Evolutionary conservation across 208 protist genomes (phyloP).

Genomic region (Histomonas meleagridis): DNA sequence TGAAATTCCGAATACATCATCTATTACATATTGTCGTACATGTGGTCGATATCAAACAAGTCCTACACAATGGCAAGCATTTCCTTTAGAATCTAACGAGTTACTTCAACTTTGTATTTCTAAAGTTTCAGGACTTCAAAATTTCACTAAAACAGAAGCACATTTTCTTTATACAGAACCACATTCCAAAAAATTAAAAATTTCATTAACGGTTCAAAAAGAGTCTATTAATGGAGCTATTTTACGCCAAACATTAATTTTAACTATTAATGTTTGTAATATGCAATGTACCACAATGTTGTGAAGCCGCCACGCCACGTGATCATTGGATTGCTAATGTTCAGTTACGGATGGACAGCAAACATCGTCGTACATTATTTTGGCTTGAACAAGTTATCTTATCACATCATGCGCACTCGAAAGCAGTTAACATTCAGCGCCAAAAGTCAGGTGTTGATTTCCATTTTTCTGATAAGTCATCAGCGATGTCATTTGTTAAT

Average conservation of each 20-base stretch:
- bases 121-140: background rate
- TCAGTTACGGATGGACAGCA: background rate
- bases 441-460: background rate
- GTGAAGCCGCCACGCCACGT: constrained; percentile 23
- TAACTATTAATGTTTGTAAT: background rate
- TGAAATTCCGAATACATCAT: background rate
- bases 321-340: constrained; percentile 34
- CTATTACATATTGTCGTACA: background rate
- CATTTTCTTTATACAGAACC: constrained; percentile 29
- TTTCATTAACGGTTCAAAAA: constrained; percentile 26
- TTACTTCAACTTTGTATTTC: background rate
- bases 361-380: background rate
- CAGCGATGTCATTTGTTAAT: background rate
- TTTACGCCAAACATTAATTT: background rate
- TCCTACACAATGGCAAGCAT: background rate
- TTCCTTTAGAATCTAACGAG: background rate
- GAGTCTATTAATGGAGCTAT: background rate
- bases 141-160: constrained; percentile 9
- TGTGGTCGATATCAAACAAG: constrained; percentile 24
- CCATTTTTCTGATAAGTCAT: background rate
- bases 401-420: background rate
- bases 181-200: background rate
- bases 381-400: background rate
- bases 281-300: background rate
- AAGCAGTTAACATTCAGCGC: background rate